Conservation (phyloP, 306 rosid species). For the peach (Prunus persica) region DNA sequence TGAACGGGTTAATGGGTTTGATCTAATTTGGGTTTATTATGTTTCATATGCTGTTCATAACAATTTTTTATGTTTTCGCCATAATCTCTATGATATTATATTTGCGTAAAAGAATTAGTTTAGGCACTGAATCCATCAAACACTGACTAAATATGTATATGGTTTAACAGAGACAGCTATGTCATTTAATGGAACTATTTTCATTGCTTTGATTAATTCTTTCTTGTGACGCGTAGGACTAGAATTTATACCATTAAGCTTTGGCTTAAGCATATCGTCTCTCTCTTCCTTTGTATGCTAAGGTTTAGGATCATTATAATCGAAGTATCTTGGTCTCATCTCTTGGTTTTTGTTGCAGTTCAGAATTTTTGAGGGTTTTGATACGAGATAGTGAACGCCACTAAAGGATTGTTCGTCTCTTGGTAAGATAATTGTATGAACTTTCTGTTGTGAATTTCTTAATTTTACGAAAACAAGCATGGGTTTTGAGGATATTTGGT, state of each 20-base stretch:
- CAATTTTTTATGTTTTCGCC: too few relatives aligned
- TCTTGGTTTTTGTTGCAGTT: slow-evolving; percentile 25
- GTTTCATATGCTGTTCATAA: too few relatives aligned
- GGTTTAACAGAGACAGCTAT: background rate
- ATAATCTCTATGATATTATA: too few relatives aligned
- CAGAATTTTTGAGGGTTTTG: background rate
- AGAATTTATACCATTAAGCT: background rate
- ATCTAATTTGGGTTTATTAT: too few relatives aligned
- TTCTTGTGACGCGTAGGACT: background rate
- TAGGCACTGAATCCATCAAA: background rate
- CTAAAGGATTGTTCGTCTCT: slow-evolving; percentile 49
- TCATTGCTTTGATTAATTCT: background rate
- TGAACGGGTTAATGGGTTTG: background rate
- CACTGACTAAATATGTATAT: background rate
- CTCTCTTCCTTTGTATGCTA: background rate
- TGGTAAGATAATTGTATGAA: slow-evolving; percentile 33
- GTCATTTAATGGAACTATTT: background rate
- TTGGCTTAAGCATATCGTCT: background rate
- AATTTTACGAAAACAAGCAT: background rate
- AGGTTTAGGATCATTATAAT: background rate
- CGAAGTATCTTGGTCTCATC: background rate
- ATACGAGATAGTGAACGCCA: slow-evolving; percentile 45
- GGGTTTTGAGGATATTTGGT: background rate
- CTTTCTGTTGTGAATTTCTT: background rate
- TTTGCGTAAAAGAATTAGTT: background rate